Conservation (phyloP, 306 rosid species). For the Vigna mungo region DNA sequence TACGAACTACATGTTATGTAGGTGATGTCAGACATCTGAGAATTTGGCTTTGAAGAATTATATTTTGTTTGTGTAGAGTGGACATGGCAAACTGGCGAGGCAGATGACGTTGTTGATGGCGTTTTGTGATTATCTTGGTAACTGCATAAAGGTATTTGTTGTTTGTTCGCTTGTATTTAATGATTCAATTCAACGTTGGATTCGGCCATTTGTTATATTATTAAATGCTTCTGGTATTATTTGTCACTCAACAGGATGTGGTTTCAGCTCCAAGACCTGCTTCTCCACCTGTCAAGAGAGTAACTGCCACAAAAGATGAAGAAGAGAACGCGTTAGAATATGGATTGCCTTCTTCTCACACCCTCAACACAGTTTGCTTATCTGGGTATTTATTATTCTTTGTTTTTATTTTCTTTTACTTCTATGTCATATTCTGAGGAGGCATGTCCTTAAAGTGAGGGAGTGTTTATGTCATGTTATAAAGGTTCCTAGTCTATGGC, state of each 20-base stretch:
- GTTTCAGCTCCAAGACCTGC: conserved; percentile 95
- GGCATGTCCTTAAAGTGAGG: conserved; percentile 17
- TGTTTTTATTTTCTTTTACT: conserved; percentile 32
- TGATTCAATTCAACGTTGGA: conserved; percentile 21
- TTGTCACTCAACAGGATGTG: conserved; percentile 65
- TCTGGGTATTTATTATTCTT: conserved; percentile 71
- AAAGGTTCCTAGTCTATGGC: conserved; percentile 11
- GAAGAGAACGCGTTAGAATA: conserved; percentile 94
- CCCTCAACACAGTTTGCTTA: conserved; percentile 93
- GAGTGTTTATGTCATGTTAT: conserved; percentile 17
- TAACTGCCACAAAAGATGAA: conserved; percentile 90
- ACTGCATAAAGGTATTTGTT: conserved; percentile 73
- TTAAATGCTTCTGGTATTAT: conserved; percentile 30
- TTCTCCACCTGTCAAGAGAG: conserved; percentile 89
- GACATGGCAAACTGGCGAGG: conserved; percentile 95
- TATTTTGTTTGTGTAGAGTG: conserved; percentile 66
- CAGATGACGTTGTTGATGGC: conserved; percentile 98
- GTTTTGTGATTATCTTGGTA: conserved; percentile 87
- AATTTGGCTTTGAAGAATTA: conserved; percentile 2
- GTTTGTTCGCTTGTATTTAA: conserved; percentile 18
- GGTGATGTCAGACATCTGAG: neutral
- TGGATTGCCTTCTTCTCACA: conserved; percentile 97
- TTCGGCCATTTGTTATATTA: neutral
- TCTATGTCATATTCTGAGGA: conserved; percentile 21
- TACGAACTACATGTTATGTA: conserved; percentile 40